Base-by-base conservation (phyloP, 1,284 basidiomycete genomes). In the Malassezia japonica region DNA sequence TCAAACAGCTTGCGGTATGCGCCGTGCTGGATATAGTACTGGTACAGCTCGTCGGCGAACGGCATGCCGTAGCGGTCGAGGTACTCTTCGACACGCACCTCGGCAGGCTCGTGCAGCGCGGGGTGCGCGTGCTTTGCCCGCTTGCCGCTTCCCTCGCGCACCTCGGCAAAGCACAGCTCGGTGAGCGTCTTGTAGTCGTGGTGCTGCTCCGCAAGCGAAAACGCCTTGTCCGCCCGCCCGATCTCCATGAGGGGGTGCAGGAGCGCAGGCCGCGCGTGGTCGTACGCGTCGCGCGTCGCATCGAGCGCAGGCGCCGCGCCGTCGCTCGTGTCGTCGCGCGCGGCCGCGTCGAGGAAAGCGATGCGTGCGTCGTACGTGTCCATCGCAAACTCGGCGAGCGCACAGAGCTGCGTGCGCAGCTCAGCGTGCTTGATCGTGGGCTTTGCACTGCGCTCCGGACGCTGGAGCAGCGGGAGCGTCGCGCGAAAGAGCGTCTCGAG, bases 1-100 rank as follows among this genome's bases (percentile, higher is more conserved):
- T 81, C 80, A 50, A 91, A 83, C 69, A 95, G 78, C 4, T 80
- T 79, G 29, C 86, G 79, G 13, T 84, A 74, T 71, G 85, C 83
- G 29, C 83, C 75, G 28, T 76, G 71, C 39, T 78, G 76, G 46
- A 79, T 74, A 62, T 77, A 79, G 73, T 74, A 95, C 58, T 82
- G 79, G 71, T 89, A 95, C 28, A 96, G 78, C 66, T 89, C 84
- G 21, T 81, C 83, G 0, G 90, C 85, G 65, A 96, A 99, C 21
- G 81, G 81, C 37, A 87, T 81, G 45, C 83, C 81, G 74, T 86
- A 95, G 57, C 77, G 79, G 43, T 85, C 80, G 47, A 95, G 81
- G 73, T 92, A 96, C 3, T 73, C 72, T 62, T 84, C 72, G 10
- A 77, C 60, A 18, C 73, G 62, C 1, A 65, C 65, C 1, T 61